These are phyloP conservation scores for Lyophyllum decastes DNA, from an alignment of 768 basidiomycete species.

Conservation along the genomic window DNA sequence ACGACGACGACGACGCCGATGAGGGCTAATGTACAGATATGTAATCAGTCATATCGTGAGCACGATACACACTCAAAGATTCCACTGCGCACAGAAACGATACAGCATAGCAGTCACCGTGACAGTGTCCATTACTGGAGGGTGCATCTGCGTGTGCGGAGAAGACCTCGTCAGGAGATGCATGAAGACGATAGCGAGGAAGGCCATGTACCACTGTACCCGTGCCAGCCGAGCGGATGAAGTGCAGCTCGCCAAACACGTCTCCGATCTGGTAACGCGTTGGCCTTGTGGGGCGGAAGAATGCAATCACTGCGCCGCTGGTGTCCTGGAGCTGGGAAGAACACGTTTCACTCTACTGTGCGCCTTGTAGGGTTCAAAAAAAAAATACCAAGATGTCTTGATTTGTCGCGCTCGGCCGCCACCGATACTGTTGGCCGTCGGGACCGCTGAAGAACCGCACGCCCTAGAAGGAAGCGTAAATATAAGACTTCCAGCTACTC, in stretches of 20 bases:
- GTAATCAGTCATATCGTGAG: background rate
- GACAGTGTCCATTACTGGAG: slow-evolving; percentile 88
- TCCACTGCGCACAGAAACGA: slow-evolving; percentile 67
- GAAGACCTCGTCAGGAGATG: slow-evolving; percentile 13
- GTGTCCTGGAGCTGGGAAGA: slow-evolving; percentile 68
- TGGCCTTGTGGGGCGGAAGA: slow-evolving; percentile 76
- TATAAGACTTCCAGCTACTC: slow-evolving; percentile 13
- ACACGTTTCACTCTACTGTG: slow-evolving; percentile 20
- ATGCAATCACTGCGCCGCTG: slow-evolving; percentile 69
- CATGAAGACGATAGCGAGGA: slow-evolving; percentile 15
- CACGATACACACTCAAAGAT: slow-evolving; percentile 33
- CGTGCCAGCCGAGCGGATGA: slow-evolving; percentile 74
- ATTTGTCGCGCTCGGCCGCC: slow-evolving; percentile 66
- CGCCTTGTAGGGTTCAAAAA: slow-evolving; percentile 17
- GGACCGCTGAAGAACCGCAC: slow-evolving; percentile 78
- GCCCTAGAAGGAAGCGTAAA: slow-evolving; percentile 40
- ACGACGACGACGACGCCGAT: background rate
- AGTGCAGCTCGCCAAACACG: slow-evolving; percentile 84
- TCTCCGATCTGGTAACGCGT: slow-evolving; percentile 86
- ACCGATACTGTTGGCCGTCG: slow-evolving; percentile 78
- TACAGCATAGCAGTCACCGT: slow-evolving; percentile 85
- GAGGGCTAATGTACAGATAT: background rate
- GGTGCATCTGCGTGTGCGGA: slow-evolving; percentile 66
- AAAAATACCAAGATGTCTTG: slow-evolving; percentile 61
- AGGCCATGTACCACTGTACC: slow-evolving; percentile 71